Base-by-base conservation (phyloP, 2,329 filamentous ascomycete species). In the Diaporthe ampelina region DNA sequence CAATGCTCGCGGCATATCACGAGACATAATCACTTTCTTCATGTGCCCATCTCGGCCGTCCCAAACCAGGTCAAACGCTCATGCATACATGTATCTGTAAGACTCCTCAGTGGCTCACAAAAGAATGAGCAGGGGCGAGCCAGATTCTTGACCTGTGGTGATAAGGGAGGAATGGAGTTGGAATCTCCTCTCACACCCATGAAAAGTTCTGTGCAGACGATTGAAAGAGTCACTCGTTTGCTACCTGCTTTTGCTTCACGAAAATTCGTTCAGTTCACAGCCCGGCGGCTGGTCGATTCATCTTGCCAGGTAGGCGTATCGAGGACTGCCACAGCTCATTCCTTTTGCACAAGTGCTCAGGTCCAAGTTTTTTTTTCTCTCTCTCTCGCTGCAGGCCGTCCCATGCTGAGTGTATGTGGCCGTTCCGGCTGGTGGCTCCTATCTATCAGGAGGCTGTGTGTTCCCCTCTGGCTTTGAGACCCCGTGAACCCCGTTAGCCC, bases 361-460 rank as follows among this genome's bases (percentile, higher is more conserved):
- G 24, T 72, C 59, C 40, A 21, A 13, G 10, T 37, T 37, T 11
- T 37, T 37, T 24, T 59, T 58, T 37, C 13, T 59, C 52, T 54
- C 24, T 35, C 50, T 37, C 17, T 32, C 26, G 56, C 29, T 72
- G 59, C 10, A 21, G 59, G 59, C 35, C 45, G 19, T 67, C 58
- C 32, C n/a, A 37, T 17, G 58, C 58, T 72, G 57, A 50, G 72
- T 43, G 58, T n/a, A 24, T 50, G 52, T n/a, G 26, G 40, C 58
- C 57, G 29, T 24, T 29, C 24, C 48, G 43, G 35, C 48, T 65
- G 58, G 37, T 65, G 29, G n/a, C 57, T 40, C 56, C 48, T 56
- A 61, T 75, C 56, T 73, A 68, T 58, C 11, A 61, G 45, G 35
- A 43, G 21, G 50, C 52, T 61, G 40, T 50, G 37, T 26, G 58